Base-by-base conservation (phyloP, 1,139 yeast species). In the Sugiyamaella japonica region DNA sequence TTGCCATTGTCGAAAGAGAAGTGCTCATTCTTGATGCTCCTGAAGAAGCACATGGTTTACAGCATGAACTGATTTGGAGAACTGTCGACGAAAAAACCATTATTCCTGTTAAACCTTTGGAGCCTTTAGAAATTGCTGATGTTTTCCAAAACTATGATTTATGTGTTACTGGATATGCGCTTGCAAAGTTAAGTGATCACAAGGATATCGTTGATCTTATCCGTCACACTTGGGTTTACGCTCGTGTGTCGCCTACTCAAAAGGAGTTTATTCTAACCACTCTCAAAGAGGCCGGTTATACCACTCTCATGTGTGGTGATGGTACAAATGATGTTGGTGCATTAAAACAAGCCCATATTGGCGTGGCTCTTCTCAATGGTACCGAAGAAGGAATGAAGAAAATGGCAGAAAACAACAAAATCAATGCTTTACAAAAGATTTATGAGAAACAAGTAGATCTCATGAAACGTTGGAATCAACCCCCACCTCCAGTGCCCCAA, bases 281-380 rank as follows among this genome's bases (percentile, higher is more conserved):
- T 43, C 81, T 89, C 70, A 93, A 93, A 72, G 86, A 84, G 57
- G 82, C 90, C 69, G 98, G 97, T 34, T 93, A 91, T 73, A 86
- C 82, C 67, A 93, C 99, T 34, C 80, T 95, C 65, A 93, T 93
- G 99, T 93, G 99, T 75, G 99, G 99, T 78, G 99, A 93, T 74
- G 99, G 99, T 74, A 93, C 99, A 34, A 93, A 93, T 70, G 99
- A 93, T 77, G 99, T 93, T 55, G 99, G 99, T 72, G 99, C 99
- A 53, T 82, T 93, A 74, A 95, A 93, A 72, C 98, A 93, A 76
- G 98, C 99, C 7, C 97, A 93, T 68, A 86, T 93, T 69, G 99
- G 99, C 76, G 91, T 93, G 68, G 99, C 99, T 13, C 77, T 93
- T 63, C 80, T 95, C 70, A 95, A 95, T 68, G 99, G 98, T 75